Base-by-base conservation (phyloP, 2,329 filamentous ascomycete species). In the Fusarium sp. region DNA sequence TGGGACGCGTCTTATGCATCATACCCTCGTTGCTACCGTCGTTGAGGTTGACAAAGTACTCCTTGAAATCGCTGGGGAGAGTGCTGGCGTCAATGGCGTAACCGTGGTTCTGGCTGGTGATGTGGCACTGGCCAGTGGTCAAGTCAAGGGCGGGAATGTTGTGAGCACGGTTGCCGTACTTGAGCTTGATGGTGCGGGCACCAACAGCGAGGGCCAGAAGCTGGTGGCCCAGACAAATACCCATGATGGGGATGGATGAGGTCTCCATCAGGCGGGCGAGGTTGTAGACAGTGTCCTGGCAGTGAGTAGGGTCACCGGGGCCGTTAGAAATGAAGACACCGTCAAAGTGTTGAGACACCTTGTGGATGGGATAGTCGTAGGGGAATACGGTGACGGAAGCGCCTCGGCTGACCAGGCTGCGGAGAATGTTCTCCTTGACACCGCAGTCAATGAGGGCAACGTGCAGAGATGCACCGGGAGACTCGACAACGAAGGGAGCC, bases 281-380 rank as follows among this genome's bases (percentile, higher is more conserved):
- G 87, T 97, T 95, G 90, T 97, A 96, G 75, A 97, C 95, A 45
- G 97, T 98, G 80, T 95, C 91, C 82, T 95, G 93, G 88, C 95
- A 98, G 86, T 99, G 97, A 48, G 95, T 98, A 79, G 97, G 97
- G 86, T 99, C 97, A 86, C 97, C 97, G 31, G 97, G 97, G 69
- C 97, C 97, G 86, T 99, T 99, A 85, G 95, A 98, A 87, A 98
- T 98, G 90, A 99, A 99, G 81, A 99, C 92, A 81, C 97, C 97
- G 79, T 99, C 97, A 80, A 98, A 98, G 89, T 98, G 95, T 85
- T 97, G 94, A 67, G 97, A 94, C 41, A 98, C 94, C 90, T 98
- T 98, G 90, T 98, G 95, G 83, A 99, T 97, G 63, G 95, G 96
- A 87, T 97, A 98, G 87, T 98, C 92, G 86, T 93, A 98, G 69